A percentile compares a stretch with the other conserved stretches of the same genome.
Evolutionary conservation across 148 eudicot species (phyloP).

Genomic region (Limonium bicolor): DNA sequence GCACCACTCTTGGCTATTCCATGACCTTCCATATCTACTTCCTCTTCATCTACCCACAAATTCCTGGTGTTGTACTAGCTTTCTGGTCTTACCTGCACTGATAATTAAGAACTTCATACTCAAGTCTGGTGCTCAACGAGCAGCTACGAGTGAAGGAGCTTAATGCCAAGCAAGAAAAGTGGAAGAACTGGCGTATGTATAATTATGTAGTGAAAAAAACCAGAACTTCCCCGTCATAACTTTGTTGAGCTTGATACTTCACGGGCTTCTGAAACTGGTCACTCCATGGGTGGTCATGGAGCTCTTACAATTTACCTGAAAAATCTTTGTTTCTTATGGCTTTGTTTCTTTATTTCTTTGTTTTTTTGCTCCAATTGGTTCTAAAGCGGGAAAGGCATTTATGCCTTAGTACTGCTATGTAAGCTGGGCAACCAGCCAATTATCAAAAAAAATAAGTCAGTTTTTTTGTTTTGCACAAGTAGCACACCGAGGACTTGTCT

Average conservation of each 20-base stretch:
- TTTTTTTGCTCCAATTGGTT: no score
- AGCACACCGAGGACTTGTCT: no score
- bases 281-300: slow-evolving; percentile 99
- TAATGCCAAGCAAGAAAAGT: slow-evolving; percentile 90
- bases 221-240: slow-evolving; percentile 56
- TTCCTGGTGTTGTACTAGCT: slow-evolving; percentile 98
- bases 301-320: slow-evolving; percentile 89
- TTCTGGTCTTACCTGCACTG: slow-evolving; percentile 87
- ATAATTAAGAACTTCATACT: slow-evolving; percentile 85
- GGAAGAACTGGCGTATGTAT: slow-evolving; percentile 99
- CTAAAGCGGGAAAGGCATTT: no score
- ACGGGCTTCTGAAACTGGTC: slow-evolving; percentile 84
- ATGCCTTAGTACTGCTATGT: no score
- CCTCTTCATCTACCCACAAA: no score
- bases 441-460: no score
- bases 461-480: no score
- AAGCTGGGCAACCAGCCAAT: no score
- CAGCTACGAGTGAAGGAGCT: slow-evolving; percentile 78
- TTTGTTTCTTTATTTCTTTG: no score
- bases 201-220: slow-evolving; percentile 91
- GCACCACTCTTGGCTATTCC: no score
- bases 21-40: no score
- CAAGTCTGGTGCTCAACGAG: slow-evolving; percentile 95
- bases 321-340: no score
- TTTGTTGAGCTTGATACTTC: slow-evolving; percentile 74